Percentiles rank a stretch among this genome's conserved stretches.
Conservation (phyloP, 2,329 filamentous ascomycete genomes). For the Ceratocystis lukuohia region DNA sequence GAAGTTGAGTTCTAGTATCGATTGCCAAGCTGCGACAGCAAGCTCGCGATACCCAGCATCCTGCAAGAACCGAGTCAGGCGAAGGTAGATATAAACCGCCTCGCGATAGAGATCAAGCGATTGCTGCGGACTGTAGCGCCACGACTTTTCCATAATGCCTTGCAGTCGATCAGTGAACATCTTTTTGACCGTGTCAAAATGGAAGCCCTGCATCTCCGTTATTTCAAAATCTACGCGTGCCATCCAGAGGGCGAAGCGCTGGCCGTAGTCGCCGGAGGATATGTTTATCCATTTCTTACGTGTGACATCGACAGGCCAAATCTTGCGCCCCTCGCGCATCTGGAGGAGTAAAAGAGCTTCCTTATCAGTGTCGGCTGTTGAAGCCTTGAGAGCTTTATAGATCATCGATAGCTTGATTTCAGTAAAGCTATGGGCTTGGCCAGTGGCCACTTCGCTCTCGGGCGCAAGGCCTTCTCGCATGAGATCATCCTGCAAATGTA, state of each 20-base stretch:
- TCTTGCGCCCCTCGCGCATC: slow-evolving; percentile 58
- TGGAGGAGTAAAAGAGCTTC: slow-evolving; percentile 52
- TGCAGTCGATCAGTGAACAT: slow-evolving; percentile 42
- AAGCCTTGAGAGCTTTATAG: slow-evolving; percentile 56
- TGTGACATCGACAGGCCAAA: slow-evolving; percentile 56
- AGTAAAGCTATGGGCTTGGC: slow-evolving; percentile 55
- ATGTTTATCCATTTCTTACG: slow-evolving; percentile 47
- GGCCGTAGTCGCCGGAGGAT: slow-evolving; percentile 27
- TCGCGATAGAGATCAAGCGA: slow-evolving; percentile 22
- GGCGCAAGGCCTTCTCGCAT: slow-evolving; percentile 37
- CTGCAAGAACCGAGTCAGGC: slow-evolving; percentile 58
- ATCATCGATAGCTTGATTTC: slow-evolving; percentile 72
- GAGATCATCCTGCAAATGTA: slow-evolving; percentile 61
- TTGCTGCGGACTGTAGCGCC: neutral
- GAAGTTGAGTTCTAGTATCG: slow-evolving; percentile 57
- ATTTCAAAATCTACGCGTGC: slow-evolving; percentile 61
- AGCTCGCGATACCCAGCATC: slow-evolving; percentile 69
- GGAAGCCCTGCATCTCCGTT: slow-evolving; percentile 51
- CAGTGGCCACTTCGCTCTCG: slow-evolving; percentile 36
- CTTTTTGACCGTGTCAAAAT: slow-evolving; percentile 50
- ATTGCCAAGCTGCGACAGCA: slow-evolving; percentile 72
- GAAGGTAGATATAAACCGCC: slow-evolving; percentile 55
- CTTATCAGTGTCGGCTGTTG: slow-evolving; percentile 33
- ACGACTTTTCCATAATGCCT: slow-evolving; percentile 3
- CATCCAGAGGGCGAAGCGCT: slow-evolving; percentile 55